Conservation (phyloP, 805 yeast species). For the Pichia thaimueangensis region DNA sequence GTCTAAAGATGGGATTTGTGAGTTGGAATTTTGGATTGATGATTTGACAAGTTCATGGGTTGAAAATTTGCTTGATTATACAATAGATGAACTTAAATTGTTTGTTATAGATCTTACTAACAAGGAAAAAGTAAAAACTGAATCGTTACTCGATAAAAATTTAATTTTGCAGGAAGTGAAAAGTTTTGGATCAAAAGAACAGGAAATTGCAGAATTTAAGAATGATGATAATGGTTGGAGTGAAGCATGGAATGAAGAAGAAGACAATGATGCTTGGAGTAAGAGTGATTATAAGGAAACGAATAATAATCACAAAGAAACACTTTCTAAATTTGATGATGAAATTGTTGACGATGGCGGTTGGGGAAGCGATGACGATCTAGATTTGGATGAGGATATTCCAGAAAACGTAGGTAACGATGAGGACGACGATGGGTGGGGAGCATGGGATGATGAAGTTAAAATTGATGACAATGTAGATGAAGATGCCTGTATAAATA, state of each 20-base stretch:
- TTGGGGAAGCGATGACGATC: constrained; percentile 9
- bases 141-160: constrained; percentile 6
- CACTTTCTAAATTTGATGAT: not conserved
- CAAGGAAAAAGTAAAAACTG: constrained; percentile 12
- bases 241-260: constrained; percentile 12
- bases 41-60: constrained; percentile 27
- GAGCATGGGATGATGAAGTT: constrained; percentile 16
- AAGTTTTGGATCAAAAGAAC: not conserved
- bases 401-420: constrained; percentile 22
- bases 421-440: constrained; percentile 28
- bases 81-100: constrained; percentile 24
- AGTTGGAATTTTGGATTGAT: constrained; percentile 31
- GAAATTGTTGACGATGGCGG: constrained; percentile 3
- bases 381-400: constrained; percentile 13
- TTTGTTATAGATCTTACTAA: constrained; percentile 16
- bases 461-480: constrained; percentile 8
- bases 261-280: constrained; percentile 10
- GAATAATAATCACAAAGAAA: constrained; percentile 3
- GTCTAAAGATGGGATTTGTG: constrained; percentile 27
- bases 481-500: not conserved
- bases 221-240: not conserved
- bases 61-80: constrained; percentile 18
- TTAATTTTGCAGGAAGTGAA: constrained; percentile 1
- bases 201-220: not conserved
- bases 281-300: not conserved